Conservation (phyloP, 1,284 basidiomycete species). For the Cutaneotrichosporon mucoides region DNA sequence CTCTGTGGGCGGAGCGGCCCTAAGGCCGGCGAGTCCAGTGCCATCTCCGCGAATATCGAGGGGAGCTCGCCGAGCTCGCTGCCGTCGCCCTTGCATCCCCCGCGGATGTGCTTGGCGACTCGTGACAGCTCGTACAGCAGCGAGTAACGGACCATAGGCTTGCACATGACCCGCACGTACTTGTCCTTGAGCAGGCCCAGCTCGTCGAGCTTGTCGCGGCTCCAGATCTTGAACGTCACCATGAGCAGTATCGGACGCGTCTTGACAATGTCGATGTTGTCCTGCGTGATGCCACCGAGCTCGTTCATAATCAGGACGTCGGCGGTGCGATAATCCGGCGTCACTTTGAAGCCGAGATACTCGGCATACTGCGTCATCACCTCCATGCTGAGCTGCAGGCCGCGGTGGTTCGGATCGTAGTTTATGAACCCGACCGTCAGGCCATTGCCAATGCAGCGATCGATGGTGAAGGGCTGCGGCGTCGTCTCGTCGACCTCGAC, state of each 20-base stretch:
- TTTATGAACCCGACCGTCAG: constrained; percentile 66
- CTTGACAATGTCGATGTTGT: constrained; percentile 48
- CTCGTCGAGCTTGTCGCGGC: constrained; percentile 43
- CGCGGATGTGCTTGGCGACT: constrained; percentile 21
- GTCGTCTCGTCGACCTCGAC: constrained; percentile 56
- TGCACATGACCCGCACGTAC: constrained; percentile 70
- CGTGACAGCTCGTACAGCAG: constrained; percentile 60
- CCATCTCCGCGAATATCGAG: neutral
- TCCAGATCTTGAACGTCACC: constrained; percentile 50
- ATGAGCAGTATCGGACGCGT: constrained; percentile 6
- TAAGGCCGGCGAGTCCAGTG: neutral
- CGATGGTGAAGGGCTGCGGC: neutral
- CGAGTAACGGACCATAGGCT: constrained; percentile 79
- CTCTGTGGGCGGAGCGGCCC: too few relatives aligned
- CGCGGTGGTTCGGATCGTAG: constrained; percentile 65
- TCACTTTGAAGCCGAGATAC: constrained; percentile 73
- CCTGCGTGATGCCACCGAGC: constrained; percentile 54
- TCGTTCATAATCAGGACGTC: constrained; percentile 84
- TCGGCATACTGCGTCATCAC: constrained; percentile 65
- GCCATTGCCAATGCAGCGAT: constrained; percentile 42
- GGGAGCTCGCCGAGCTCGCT: constrained; percentile 4
- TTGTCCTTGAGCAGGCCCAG: constrained; percentile 36
- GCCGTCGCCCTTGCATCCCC: neutral
- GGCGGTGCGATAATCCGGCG: constrained; percentile 52
- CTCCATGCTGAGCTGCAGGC: constrained; percentile 63